phyloP scores from a whole-genome alignment of 345 rosid species.

The Citrus medica region DNA sequence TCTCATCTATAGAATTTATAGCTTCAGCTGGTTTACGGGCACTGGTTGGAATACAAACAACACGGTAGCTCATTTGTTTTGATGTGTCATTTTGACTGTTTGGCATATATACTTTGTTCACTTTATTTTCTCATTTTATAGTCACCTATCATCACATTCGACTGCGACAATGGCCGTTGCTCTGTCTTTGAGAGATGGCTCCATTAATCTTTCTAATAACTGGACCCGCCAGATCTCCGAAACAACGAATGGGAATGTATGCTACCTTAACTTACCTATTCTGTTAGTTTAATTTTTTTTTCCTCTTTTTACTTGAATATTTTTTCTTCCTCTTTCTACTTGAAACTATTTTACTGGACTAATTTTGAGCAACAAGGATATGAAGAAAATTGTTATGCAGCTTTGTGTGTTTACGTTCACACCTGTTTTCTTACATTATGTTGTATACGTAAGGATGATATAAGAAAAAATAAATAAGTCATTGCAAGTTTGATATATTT shows the following conservation, averaged over 20 bases:
- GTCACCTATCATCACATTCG: conserved; percentile 75
- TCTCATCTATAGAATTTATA: conserved; percentile 68
- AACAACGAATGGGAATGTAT: conserved; percentile 79
- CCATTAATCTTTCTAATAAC: conserved; percentile 84
- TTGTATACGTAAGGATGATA: background rate
- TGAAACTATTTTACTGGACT: background rate
- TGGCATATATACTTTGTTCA: background rate
- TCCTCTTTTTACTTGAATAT: too few species aligned
- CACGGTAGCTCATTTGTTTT: conserved; percentile 49
- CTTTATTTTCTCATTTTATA: conserved; percentile 30
- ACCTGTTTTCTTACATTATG: background rate
- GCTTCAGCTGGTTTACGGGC: conserved; percentile 80
- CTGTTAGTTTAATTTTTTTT: background rate
- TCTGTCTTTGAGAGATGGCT: conserved; percentile 83
- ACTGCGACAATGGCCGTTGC: conserved; percentile 70
- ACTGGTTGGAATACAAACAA: conserved; percentile 69
- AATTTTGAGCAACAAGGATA: conserved; percentile 4
- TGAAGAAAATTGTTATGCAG: background rate
- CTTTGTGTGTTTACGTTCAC: background rate
- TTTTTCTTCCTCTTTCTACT: background rate
- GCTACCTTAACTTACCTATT: conserved; percentile 15
- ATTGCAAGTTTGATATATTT: background rate
- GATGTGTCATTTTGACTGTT: background rate
- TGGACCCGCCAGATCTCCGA: conserved; percentile 94
- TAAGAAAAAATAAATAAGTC: background rate